Percentiles rank a stretch among this genome's conserved stretches.
Conservation (phyloP, 2,329 filamentous ascomycete genomes). For the Monosporascus sp. region DNA sequence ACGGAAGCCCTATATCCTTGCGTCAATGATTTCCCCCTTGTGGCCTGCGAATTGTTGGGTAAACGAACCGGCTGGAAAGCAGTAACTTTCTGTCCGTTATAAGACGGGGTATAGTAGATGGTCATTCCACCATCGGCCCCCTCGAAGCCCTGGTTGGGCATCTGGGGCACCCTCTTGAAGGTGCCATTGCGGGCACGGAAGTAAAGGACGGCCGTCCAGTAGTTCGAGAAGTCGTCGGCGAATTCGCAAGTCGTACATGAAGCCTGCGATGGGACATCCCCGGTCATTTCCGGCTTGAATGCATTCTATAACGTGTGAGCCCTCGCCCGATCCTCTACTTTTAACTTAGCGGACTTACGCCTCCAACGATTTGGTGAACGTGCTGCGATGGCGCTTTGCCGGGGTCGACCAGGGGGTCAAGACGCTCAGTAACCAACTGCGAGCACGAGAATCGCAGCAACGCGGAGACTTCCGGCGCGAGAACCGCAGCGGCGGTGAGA, state of each 20-base stretch:
- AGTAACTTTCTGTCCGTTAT: slow-evolving; percentile 33
- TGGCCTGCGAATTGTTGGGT: too few species aligned
- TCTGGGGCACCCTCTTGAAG: slow-evolving; percentile 30
- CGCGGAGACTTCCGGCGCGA: slow-evolving; percentile 13
- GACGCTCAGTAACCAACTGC: slow-evolving; percentile 17
- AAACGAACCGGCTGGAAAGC: slow-evolving; percentile 33
- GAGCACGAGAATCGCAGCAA: slow-evolving; percentile 19
- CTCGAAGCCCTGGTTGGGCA: slow-evolving; percentile 25
- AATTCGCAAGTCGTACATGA: slow-evolving; percentile 33
- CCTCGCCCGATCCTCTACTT: not conserved
- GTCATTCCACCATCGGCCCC: slow-evolving; percentile 6
- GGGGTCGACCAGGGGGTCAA: slow-evolving; percentile 18
- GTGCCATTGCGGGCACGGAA: slow-evolving; percentile 27
- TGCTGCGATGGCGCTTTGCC: slow-evolving; percentile 14
- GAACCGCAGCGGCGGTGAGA: slow-evolving; percentile 10
- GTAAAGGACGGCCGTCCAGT: slow-evolving; percentile 29
- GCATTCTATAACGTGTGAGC: not conserved
- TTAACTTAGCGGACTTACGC: not conserved
- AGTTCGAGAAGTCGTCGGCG: slow-evolving; percentile 29
- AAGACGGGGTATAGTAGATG: slow-evolving; percentile 37
- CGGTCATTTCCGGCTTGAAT: slow-evolving; percentile 5
- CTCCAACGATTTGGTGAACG: slow-evolving; percentile 17
- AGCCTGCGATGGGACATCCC: slow-evolving; percentile 8
- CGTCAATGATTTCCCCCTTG: too few species aligned
- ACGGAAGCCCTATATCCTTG: slow-evolving; percentile 31